These are phyloP conservation scores for Pseudofabraea citricarpa DNA, from an alignment of 2,329 filamentous ascomycete species.

Conservation along the genomic window DNA sequence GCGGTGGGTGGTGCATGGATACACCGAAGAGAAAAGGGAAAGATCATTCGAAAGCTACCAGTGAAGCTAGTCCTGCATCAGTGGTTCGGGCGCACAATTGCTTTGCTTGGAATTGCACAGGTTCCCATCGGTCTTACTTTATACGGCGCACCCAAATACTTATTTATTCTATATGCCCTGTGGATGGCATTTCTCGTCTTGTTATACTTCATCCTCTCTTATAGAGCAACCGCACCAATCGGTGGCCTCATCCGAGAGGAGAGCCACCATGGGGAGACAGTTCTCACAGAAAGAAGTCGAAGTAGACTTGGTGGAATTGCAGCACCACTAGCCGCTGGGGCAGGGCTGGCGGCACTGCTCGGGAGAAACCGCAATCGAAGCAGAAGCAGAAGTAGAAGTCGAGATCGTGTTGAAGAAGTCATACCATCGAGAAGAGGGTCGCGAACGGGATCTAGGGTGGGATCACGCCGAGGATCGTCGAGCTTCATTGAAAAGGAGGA, in stretches of 20 bases:
- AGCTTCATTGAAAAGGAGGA: constrained; percentile 63
- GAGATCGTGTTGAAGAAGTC: constrained; percentile 37
- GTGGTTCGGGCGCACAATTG: constrained; percentile 76
- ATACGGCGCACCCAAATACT: constrained; percentile 80
- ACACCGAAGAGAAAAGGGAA: constrained; percentile 29
- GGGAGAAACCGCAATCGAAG: constrained; percentile 37
- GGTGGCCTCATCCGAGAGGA: constrained; percentile 27
- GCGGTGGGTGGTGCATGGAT: constrained; percentile 65
- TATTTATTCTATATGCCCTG: constrained; percentile 82
- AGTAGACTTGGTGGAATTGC: constrained; percentile 43
- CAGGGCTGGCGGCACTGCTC: constrained; percentile 50
- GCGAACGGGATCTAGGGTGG: no score
- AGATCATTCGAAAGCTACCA: constrained; percentile 38
- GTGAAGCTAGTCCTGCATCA: constrained; percentile 58
- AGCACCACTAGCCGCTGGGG: constrained; percentile 50
- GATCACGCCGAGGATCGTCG: constrained; percentile 47
- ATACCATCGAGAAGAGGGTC: constrained; percentile 43
- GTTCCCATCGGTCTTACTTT: constrained; percentile 85
- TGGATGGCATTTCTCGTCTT: constrained; percentile 70
- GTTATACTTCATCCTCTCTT: constrained; percentile 76
- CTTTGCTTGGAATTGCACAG: constrained; percentile 79
- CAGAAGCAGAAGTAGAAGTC: constrained; percentile 23
- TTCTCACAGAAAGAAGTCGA: constrained; percentile 38
- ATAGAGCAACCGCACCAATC: constrained; percentile 52
- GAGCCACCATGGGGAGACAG: constrained; percentile 36